Conservation (phyloP, 371 early-diverging fungal genomes). For the Enterocytospora artemiae region DNA sequence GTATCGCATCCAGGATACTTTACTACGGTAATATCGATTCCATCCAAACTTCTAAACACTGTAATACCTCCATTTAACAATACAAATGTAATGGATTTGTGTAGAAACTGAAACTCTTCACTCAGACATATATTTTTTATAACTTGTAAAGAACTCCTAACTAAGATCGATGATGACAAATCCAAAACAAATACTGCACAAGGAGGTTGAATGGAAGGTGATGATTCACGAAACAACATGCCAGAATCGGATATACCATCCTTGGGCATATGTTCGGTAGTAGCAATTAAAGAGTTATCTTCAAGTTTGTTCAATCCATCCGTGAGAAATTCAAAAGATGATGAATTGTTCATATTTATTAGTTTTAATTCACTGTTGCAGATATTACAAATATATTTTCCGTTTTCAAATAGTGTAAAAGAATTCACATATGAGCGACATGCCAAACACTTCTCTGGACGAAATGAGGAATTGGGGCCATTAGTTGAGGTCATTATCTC, state of each 20-base stretch:
- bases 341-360: too few species aligned
- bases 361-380: conserved; percentile 27
- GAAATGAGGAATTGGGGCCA: too few species aligned
- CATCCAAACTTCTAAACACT: conserved; percentile 1
- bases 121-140: conserved; percentile 11
- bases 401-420: background rate
- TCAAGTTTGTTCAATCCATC: too few species aligned
- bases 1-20: too few species aligned
- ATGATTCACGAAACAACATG: too few species aligned
- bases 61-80: conserved; percentile 5
- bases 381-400: conserved; percentile 50
- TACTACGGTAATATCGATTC: background rate
- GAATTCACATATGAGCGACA: conserved; percentile 47
- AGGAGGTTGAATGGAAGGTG: too few species aligned
- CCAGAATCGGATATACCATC: too few species aligned
- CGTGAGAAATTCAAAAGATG: too few species aligned
- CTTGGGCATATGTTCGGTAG: too few species aligned
- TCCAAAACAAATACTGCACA: conserved; percentile 48
- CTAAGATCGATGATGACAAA: background rate
- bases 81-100: conserved; percentile 21
- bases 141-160: background rate
- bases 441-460: conserved; percentile 39
- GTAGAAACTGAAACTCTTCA: conserved; percentile 31
- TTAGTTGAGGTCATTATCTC: conserved; percentile 5
- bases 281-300: too few species aligned